Base-by-base conservation (phyloP, 2,329 filamentous ascomycete species). In the Cladophialophora exuberans region DNA sequence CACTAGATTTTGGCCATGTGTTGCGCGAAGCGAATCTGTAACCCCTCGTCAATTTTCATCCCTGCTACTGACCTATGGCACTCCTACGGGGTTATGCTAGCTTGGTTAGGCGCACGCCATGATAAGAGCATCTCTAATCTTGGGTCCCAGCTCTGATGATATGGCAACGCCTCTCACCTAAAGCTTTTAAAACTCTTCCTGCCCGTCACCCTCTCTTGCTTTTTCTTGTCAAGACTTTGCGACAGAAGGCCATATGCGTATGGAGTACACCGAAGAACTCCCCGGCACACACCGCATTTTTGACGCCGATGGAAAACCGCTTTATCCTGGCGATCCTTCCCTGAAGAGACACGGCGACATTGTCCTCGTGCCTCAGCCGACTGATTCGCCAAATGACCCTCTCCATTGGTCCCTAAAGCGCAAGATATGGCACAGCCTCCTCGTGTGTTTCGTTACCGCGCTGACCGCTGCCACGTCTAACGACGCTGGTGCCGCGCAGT, bases 401-500 rank as follows among this genome's bases (percentile, higher is more conserved):
- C 69, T 82, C 55, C 79, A 79, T 62, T 82, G 79, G 79, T 72
- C 73, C 33, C 61, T 69, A 46, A 61, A 68, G 46, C 74, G 78
- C 61, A 79, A 79, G 64, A 71, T 73, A 30, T 81, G 77, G 76
- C 77, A 80, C 65, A 77, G 77, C 4, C 67, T 72, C 4, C 68
- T 83, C 4, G 76, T 82, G 25, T 76, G 79, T 49, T 80, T 79
- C 62, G 76, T 82, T 43, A 79, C 80, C 2, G 80, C 74, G 1
- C 64, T 83, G 45, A 83, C 80, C 1, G 80, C 81, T 0, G 81
- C 80, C 3, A 82, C 78, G 0, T 77, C 80, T 9, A 83, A 83
- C 53, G 76, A 81, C 62, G 79, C 79, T 2, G 79, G 80, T 5
- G 76, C 78, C 1, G 79, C 79, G 9, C 72, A 76, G 15, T 74